Evolutionary conservation across 257 asterid species (phyloP).

Genomic region (Echites panduratus): DNA sequence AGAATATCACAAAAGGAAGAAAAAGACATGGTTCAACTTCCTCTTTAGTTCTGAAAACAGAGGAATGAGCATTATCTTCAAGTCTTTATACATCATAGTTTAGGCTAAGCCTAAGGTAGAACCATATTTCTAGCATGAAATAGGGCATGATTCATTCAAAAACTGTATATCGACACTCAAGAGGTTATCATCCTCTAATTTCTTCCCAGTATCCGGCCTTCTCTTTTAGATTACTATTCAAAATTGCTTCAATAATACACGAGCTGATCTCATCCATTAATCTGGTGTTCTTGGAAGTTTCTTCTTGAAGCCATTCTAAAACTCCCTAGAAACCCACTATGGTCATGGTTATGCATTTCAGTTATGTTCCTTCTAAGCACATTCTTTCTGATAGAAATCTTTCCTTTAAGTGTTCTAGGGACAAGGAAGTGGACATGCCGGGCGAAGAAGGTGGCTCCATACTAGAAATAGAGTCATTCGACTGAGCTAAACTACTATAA

Average conservation of each 20-base stretch:
- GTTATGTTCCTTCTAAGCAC: not conserved
- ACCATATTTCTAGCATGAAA: not conserved
- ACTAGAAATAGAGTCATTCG: too few species aligned
- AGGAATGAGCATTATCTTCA: constrained; percentile 1
- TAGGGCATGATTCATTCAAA: not conserved
- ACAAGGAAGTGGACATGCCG: too few species aligned
- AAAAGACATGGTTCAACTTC: not conserved
- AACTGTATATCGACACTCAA: not conserved
- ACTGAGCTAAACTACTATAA: too few species aligned
- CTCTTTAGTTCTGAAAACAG: not conserved
- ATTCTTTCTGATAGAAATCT: not conserved
- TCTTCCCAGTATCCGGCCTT: not conserved
- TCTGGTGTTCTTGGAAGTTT: not conserved
- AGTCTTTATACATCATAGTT: not conserved
- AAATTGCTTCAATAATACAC: not conserved
- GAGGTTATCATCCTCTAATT: not conserved
- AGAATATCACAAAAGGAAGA: not conserved
- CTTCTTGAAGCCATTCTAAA: not conserved
- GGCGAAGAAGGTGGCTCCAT: too few species aligned
- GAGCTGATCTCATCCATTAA: not conserved
- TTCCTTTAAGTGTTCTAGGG: too few species aligned
- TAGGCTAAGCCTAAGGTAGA: not conserved
- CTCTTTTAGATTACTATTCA: not conserved
- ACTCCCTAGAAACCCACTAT: not conserved
- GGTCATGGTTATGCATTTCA: not conserved